These are phyloP conservation scores for Rutstroemia sydowiana DNA, from an alignment of 2,329 filamentous ascomycete species.

Conservation along the genomic window DNA sequence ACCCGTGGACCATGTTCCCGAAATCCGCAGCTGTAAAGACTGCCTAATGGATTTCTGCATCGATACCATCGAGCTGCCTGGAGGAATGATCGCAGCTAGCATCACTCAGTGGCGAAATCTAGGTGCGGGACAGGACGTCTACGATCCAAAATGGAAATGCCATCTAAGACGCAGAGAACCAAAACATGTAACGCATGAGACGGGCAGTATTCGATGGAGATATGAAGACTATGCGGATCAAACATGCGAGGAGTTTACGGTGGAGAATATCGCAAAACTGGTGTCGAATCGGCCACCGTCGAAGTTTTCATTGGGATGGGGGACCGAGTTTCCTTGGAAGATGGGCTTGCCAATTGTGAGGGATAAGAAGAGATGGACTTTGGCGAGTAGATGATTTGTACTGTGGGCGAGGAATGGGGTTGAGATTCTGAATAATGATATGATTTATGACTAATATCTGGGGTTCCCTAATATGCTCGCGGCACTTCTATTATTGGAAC, in stretches of 20 bases:
- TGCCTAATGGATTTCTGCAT: constrained; percentile 16
- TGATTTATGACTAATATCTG: too few relatives aligned
- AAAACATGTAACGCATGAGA: background rate
- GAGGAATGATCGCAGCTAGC: constrained; percentile 9
- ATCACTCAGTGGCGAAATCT: constrained; percentile 13
- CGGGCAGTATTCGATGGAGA: constrained; percentile 1
- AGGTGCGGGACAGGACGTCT: constrained; percentile 9
- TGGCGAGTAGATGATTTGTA: too few relatives aligned
- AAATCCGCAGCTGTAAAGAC: constrained; percentile 10
- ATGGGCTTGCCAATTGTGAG: too few relatives aligned
- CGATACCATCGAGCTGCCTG: constrained; percentile 13
- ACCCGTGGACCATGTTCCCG: constrained; percentile 1
- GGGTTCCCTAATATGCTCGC: too few relatives aligned
- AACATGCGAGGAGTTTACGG: constrained; percentile 6
- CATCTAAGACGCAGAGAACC: background rate
- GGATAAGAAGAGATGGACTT: too few relatives aligned
- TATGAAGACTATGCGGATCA: constrained; percentile 7
- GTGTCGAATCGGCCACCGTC: too few relatives aligned
- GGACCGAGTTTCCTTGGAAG: too few relatives aligned
- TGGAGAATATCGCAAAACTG: too few relatives aligned
- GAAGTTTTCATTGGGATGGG: too few relatives aligned
- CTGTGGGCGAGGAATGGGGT: too few relatives aligned
- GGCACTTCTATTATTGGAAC: too few relatives aligned
- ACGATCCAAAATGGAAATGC: constrained; percentile 11
- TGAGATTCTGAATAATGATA: too few relatives aligned